phyloP scores from a whole-genome alignment of 2,329 filamentous ascomycete species.

The Rutstroemia sp. region DNA sequence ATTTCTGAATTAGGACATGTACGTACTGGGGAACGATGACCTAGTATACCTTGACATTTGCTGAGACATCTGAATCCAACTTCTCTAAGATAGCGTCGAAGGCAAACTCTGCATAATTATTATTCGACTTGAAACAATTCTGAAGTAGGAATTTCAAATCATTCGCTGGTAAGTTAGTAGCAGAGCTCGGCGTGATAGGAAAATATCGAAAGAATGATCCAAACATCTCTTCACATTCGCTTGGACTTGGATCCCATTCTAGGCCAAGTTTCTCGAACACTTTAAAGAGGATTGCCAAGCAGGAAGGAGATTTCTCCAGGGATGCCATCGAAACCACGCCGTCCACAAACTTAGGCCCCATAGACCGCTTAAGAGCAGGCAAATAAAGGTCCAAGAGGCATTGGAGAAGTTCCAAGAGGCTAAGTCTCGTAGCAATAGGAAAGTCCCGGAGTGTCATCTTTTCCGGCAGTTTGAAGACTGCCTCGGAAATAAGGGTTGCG shows the following conservation, averaged over 20 bases:
- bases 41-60: conserved; percentile 23
- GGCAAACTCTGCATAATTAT: conserved; percentile 19
- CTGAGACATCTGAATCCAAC: conserved; percentile 24
- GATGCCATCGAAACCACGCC: conserved; percentile 21
- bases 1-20: background rate
- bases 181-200: conserved; percentile 19
- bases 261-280: conserved; percentile 19
- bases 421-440: conserved; percentile 16
- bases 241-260: conserved; percentile 14
- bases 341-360: conserved; percentile 15
- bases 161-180: conserved; percentile 12
- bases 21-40: background rate
- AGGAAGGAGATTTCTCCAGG: conserved; percentile 25
- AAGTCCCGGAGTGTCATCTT: conserved; percentile 9
- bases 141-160: conserved; percentile 19
- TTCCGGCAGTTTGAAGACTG: conserved; percentile 2
- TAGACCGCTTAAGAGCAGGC: conserved; percentile 13
- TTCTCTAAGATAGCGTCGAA: conserved; percentile 20
- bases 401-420: conserved; percentile 18
- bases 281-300: conserved; percentile 21
- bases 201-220: conserved; percentile 26
- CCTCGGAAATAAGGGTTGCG: background rate
- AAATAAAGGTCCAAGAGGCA: conserved; percentile 14
- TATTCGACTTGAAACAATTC: conserved; percentile 23
- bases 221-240: conserved; percentile 18